phyloP scores from a whole-genome alignment of 2,329 filamentous ascomycete species.

The Dothideomycetes sp. region DNA sequence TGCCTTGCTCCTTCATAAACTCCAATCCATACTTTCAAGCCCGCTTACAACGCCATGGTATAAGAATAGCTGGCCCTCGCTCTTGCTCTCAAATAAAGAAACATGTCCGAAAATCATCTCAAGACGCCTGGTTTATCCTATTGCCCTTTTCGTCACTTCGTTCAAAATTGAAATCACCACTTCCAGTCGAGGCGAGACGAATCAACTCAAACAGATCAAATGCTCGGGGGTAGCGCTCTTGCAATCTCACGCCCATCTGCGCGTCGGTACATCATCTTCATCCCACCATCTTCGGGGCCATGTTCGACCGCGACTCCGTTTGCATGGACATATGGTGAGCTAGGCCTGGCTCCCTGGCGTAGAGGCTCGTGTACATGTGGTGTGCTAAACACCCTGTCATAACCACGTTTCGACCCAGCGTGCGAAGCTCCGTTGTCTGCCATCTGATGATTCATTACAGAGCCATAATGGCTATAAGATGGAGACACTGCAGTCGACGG shows the following conservation, averaged over 20 bases:
- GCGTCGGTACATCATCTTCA: conserved; percentile 34
- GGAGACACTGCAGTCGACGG: conserved; percentile 28
- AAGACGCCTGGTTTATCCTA: too few species aligned
- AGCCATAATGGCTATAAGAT: conserved; percentile 2
- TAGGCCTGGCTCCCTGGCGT: conserved; percentile 33
- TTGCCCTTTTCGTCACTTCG: too few species aligned
- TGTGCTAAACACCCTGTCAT: conserved; percentile 34
- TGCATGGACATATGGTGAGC: conserved; percentile 12
- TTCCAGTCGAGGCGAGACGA: too few species aligned
- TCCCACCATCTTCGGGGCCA: conserved; percentile 26
- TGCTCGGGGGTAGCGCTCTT: conserved; percentile 14
- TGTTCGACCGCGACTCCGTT: conserved; percentile 20
- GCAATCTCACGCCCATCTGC: conserved; percentile 29
- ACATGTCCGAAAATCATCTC: too few species aligned
- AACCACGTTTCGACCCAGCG: conserved; percentile 33
- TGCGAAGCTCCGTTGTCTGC: conserved; percentile 11
- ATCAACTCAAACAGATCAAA: too few species aligned
- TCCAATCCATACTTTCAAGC: too few species aligned
- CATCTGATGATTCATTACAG: conserved; percentile 1
- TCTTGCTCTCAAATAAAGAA: too few species aligned
- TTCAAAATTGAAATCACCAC: too few species aligned
- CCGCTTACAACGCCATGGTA: too few species aligned
- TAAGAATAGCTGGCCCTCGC: too few species aligned
- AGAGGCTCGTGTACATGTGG: conserved; percentile 31
- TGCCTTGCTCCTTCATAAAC: too few species aligned